These are phyloP conservation scores for Panicum miliaceum DNA, from an alignment of 176 grass and related monocot genomes.

Conservation along the genomic window DNA sequence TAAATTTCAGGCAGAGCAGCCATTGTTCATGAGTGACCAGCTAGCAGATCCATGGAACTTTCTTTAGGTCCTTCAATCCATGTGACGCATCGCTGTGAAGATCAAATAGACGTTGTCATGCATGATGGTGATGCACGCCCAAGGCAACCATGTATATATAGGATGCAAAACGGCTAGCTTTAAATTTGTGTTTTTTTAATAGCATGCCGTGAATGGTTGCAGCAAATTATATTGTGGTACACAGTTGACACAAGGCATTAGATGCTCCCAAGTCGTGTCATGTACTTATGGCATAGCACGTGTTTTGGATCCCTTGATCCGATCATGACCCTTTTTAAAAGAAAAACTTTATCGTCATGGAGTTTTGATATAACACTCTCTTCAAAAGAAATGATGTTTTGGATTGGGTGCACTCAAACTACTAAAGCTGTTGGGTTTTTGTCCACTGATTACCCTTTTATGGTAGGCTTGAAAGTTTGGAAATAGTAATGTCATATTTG, in stretches of 20 bases:
- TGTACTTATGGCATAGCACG: neutral
- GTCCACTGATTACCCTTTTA: neutral
- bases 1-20: neutral
- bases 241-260: constrained; percentile 13
- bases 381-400: neutral
- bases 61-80: neutral
- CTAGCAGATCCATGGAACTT: neutral
- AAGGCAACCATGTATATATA: neutral
- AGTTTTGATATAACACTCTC: neutral
- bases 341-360: neutral
- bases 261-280: constrained; percentile 18
- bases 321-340: neutral
- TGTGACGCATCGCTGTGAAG: constrained; percentile 49
- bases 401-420: neutral
- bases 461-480: neutral
- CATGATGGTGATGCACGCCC: neutral
- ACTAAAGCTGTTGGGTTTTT: neutral
- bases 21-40: neutral
- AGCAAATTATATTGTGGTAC: neutral
- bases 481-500: neutral
- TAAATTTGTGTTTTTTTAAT: neutral
- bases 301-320: neutral
- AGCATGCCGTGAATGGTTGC: neutral
- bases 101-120: constrained; percentile 25
- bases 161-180: neutral